Evolutionary conservation across 75 land plant genomes (phyloP).

Genomic region (Pseudotsuga menziesii): DNA sequence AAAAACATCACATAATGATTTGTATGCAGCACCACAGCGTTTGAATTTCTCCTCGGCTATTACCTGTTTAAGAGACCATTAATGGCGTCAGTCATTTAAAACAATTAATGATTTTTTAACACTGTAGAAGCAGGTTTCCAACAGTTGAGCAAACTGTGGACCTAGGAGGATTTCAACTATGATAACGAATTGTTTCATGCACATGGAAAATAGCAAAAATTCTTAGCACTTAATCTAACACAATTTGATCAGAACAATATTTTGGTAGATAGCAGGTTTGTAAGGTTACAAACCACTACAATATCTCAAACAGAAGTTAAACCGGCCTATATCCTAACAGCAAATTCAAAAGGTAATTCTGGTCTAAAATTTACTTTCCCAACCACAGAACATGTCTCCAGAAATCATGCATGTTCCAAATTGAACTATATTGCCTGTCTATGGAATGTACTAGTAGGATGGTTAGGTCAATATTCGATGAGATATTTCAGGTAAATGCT

Average conservation of each 20-base stretch:
- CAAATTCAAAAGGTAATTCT: neutral
- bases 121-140: neutral
- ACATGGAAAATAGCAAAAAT: neutral
- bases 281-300: neutral
- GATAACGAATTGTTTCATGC: neutral
- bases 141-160: neutral
- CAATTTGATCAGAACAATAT: neutral
- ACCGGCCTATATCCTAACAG: neutral
- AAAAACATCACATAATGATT: conserved; percentile 47
- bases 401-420: too few relatives aligned
- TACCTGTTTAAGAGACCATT: conserved; percentile 33
- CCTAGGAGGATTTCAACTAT: neutral
- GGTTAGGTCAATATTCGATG: neutral
- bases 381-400: too few relatives aligned
- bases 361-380: too few relatives aligned
- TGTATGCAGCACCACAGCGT: conserved; percentile 69
- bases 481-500: neutral
- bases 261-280: neutral
- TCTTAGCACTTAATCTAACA: neutral
- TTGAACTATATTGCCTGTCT: too few relatives aligned
- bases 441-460: too few relatives aligned
- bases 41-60: conserved; percentile 84
- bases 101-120: neutral
- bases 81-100: neutral
- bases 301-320: neutral